A percentile compares a stretch with the other conserved stretches of the same genome.
These are phyloP conservation scores for Halenospora varia DNA, from an alignment of 495 filamentous ascomycete genomes.

Conservation along the genomic window DNA sequence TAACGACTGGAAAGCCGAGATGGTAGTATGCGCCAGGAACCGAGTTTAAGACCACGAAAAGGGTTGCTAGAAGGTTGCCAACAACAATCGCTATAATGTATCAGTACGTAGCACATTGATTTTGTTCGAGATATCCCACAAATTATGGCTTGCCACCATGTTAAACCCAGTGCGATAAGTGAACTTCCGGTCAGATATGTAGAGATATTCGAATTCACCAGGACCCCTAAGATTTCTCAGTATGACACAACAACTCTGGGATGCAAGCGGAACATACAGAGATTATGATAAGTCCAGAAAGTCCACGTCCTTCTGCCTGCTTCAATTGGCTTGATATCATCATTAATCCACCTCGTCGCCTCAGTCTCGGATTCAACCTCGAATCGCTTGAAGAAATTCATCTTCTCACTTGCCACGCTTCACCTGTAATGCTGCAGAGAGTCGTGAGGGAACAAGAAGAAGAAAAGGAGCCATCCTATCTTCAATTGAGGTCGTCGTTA, in stretches of 20 bases:
- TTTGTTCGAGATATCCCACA: constrained; percentile 4
- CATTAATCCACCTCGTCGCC: constrained; percentile 25
- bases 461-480: too few species aligned
- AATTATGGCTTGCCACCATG: constrained; percentile 36
- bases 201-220: constrained; percentile 27
- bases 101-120: not conserved
- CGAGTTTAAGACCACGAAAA: constrained; percentile 35
- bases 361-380: not conserved
- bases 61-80: constrained; percentile 29
- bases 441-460: not conserved
- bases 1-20: constrained; percentile 29
- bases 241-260: not conserved
- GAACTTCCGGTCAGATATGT: constrained; percentile 27
- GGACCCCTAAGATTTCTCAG: constrained; percentile 20
- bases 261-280: constrained; percentile 10
- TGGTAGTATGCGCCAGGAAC: constrained; percentile 8
- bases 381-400: constrained; percentile 12
- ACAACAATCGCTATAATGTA: constrained; percentile 24
- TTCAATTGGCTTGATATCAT: constrained; percentile 30
- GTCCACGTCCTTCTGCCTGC: constrained; percentile 23
- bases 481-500: too few species aligned
- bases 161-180: constrained; percentile 34
- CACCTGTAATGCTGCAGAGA: too few species aligned
- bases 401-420: too few species aligned
- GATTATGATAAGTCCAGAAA: constrained; percentile 29